Percentiles rank a stretch among this genome's conserved stretches.
Evolutionary conservation across 768 basidiomycete species (phyloP).

Genomic region (Holtermanniella nyarrowii): DNA sequence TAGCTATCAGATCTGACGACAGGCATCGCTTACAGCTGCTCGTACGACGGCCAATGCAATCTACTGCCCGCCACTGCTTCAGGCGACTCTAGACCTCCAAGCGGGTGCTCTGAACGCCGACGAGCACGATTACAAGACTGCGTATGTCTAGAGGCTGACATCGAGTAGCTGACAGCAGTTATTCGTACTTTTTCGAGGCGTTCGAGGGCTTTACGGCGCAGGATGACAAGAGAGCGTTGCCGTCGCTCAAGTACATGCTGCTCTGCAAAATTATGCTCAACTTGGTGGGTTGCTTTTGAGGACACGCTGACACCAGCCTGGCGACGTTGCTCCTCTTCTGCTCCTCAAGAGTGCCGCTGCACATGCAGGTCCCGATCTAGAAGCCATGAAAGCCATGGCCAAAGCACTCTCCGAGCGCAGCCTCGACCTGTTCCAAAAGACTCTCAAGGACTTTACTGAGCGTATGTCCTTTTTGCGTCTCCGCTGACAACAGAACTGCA

Average conservation of each 20-base stretch:
- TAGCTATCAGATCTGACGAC: not conserved
- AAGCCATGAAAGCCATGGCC: conserved; percentile 91
- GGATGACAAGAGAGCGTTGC: conserved; percentile 65
- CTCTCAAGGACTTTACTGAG: conserved; percentile 73
- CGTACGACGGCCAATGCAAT: conserved; percentile 91
- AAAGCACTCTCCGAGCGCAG: conserved; percentile 86
- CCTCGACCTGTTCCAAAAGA: conserved; percentile 77
- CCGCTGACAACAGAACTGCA: conserved; percentile 59
- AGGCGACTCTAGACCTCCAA: conserved; percentile 53
- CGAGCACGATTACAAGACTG: conserved; percentile 95
- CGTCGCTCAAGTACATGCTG: conserved; percentile 93
- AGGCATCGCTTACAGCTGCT: conserved; percentile 76
- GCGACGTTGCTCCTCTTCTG: conserved; percentile 80
- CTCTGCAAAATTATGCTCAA: conserved; percentile 98
- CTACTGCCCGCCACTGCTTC: conserved; percentile 72
- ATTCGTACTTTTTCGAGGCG: conserved; percentile 94
- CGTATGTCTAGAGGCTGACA: conserved; percentile 27
- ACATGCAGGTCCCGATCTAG: conserved; percentile 82
- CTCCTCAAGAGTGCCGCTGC: conserved; percentile 78
- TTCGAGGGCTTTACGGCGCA: conserved; percentile 79
- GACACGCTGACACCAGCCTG: conserved; percentile 51
- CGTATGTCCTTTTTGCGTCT: conserved; percentile 46
- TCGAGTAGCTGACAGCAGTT: conserved; percentile 34
- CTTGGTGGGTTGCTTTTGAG: conserved; percentile 50
- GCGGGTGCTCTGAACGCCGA: conserved; percentile 83